Evolutionary conservation across 176 grass and related monocot species (phyloP), one percentile per base, ranked within the genome.

Genomic region (Alloteropsis semialata): DNA sequence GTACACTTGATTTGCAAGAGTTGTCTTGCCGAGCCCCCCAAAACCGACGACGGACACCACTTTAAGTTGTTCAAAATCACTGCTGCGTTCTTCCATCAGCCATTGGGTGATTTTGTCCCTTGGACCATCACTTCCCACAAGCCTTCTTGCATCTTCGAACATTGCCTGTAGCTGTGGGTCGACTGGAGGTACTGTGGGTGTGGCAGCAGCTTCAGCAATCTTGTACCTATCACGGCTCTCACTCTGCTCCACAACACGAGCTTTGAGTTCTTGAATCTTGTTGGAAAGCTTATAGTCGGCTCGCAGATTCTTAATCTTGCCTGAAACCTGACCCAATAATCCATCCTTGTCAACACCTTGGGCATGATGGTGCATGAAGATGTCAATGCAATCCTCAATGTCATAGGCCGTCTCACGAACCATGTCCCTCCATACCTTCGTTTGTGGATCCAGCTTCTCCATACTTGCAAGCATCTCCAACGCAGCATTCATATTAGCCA

Each of bases 21-120:
- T 68, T 69, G 78, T 81, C 48, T 81, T 81, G 22, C 78, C 78
- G 3, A 81, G 6, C 5, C 78, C 78, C 3, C 46, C 79, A 42
- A 70, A 41, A 3, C 79, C 65, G 0, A 81, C 24, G 0, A 81
- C 39, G 2, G 64, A 69, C 30, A 69, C 12, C 13, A 81, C 33
- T 18, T 42, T 81, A 18, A 56, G 64, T 27, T n/a, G 21, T 14
- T 4, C 22, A 30, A 8, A 28, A 2, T 15, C 14, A 1, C 2
- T 18, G 0, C 19, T 15, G 11, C 2, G 17, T 27, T 42, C 21
- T 68, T 65, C 28, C 30, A 8, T 51, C 29, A 79, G 19, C 43
- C 0, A 6, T 8, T n/a, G 5, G 17, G 4, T 34, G 21, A 79
- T 33, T 3, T 37, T 3, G 0, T 79, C 28, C 28, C 18, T 22